A percentile compares a stretch with the other conserved stretches of the same genome.
phyloP scores from a whole-genome alignment of 2,329 filamentous ascomycete species.

The Ophiostoma montium region DNA sequence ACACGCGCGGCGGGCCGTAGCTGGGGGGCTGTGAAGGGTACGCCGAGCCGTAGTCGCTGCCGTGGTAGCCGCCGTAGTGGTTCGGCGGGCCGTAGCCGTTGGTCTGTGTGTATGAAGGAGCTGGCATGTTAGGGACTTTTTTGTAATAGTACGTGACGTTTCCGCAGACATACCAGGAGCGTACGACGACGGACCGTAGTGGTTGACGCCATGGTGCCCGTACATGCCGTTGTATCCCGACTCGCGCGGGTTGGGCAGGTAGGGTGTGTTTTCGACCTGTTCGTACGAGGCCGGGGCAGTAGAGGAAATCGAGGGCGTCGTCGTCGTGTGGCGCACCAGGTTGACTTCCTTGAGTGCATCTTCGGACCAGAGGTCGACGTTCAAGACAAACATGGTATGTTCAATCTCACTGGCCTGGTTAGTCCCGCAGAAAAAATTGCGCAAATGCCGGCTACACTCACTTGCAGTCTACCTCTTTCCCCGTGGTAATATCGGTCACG shows the following conservation, averaged over 20 bases:
- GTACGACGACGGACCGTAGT: conserved; percentile 17
- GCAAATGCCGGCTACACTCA: conserved; percentile 28
- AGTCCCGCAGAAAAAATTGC: conserved; percentile 4
- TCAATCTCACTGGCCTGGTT: conserved; percentile 38
- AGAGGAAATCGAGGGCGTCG: conserved; percentile 64
- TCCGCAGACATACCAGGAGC: conserved; percentile 14
- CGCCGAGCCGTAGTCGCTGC: conserved; percentile 12
- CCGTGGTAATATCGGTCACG: conserved; percentile 58
- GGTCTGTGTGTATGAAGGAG: conserved; percentile 10
- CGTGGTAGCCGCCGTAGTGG: conserved; percentile 19
- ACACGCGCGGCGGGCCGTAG: conserved; percentile 21
- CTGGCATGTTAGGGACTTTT: neutral
- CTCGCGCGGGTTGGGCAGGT: conserved; percentile 23
- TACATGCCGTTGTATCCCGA: conserved; percentile 18
- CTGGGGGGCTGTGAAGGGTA: conserved; percentile 10
- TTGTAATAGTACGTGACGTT: no score
- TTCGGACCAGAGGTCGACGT: conserved; percentile 55
- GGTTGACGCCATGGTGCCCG: conserved; percentile 15
- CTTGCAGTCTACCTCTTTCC: conserved; percentile 74
- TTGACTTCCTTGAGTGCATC: conserved; percentile 52
- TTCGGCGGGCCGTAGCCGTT: conserved; percentile 21
- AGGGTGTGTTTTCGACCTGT: conserved; percentile 27
- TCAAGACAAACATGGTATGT: conserved; percentile 39
- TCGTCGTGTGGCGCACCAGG: conserved; percentile 48
- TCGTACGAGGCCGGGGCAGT: conserved; percentile 68